phyloP scores from a whole-genome alignment of 345 rosid genomes.

The Leavenworthia alabamica region DNA sequence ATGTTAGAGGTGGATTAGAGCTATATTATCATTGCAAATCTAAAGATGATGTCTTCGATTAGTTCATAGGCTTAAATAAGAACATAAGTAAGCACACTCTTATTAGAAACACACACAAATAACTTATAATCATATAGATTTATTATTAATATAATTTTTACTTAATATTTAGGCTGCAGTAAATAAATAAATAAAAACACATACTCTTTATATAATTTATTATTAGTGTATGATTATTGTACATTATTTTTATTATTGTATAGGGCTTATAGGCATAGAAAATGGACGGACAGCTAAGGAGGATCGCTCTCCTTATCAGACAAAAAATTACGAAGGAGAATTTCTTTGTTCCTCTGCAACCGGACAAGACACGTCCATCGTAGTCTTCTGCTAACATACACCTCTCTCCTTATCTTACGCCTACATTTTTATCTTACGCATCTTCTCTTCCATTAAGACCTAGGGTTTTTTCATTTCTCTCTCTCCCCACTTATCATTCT shows the following conservation, averaged over 20 bases:
- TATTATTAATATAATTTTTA: too few species aligned
- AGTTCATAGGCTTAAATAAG: not conserved
- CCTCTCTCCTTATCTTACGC: constrained; percentile 17
- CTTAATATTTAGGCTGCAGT: not conserved
- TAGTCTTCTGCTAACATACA: constrained; percentile 24
- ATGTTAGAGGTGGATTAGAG: not conserved
- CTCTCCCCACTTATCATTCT: constrained; percentile 15
- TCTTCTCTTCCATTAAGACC: constrained; percentile 26
- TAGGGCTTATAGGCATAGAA: not conserved
- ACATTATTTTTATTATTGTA: not conserved
- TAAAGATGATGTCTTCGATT: not conserved
- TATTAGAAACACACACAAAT: too few species aligned
- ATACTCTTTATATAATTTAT: not conserved
- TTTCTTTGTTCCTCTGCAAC: constrained; percentile 61
- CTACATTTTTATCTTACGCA: constrained; percentile 27
- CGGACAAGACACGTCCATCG: constrained; percentile 44
- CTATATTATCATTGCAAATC: constrained; percentile 2
- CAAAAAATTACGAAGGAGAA: constrained; percentile 25
- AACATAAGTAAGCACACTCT: not conserved
- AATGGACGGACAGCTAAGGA: constrained; percentile 31
- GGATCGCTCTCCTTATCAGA: constrained; percentile 28
- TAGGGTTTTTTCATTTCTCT: constrained; percentile 17
- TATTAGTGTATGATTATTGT: not conserved
- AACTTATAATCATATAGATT: too few species aligned
- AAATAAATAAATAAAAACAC: too few species aligned